Evolutionary conservation across 139 green algal genomes (phyloP).

Genomic region (Parachlorella kessleri): DNA sequence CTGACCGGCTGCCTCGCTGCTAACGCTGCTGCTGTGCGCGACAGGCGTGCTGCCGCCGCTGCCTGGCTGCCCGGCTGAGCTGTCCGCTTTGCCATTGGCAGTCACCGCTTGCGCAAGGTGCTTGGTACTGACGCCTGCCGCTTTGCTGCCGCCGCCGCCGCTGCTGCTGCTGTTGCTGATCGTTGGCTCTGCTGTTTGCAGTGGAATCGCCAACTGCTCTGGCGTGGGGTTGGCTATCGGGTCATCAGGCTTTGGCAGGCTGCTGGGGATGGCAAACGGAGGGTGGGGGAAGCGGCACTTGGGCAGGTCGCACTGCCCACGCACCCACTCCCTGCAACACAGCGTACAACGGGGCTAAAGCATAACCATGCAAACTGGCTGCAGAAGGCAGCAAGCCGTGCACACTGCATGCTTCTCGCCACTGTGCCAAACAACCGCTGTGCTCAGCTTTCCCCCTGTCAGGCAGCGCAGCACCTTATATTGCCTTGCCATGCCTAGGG

Average conservation of each 20-base stretch:
- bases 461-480: no score
- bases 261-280: conserved; percentile 36
- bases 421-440: no score
- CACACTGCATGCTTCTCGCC: no score
- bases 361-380: no score
- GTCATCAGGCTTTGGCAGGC: conserved; percentile 35
- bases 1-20: not conserved
- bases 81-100: conserved; percentile 16
- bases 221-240: conserved; percentile 36
- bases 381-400: no score
- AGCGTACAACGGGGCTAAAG: no score
- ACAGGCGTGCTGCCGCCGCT: conserved; percentile 16
- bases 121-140: no score
- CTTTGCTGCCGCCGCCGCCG: not conserved
- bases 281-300: conserved; percentile 46
- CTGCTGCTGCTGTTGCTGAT: conserved; percentile 5
- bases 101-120: no score
- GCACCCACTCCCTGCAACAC: conserved; percentile 36
- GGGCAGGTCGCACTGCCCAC: conserved; percentile 31
- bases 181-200: conserved; percentile 23
- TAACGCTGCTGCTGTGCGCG: not conserved
- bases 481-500: no score
- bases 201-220: conserved; percentile 25
- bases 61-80: not conserved
- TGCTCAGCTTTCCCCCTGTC: no score